Evolutionary conservation across 805 yeast genomes (phyloP).

Genomic region (Candida ipomoeae): DNA sequence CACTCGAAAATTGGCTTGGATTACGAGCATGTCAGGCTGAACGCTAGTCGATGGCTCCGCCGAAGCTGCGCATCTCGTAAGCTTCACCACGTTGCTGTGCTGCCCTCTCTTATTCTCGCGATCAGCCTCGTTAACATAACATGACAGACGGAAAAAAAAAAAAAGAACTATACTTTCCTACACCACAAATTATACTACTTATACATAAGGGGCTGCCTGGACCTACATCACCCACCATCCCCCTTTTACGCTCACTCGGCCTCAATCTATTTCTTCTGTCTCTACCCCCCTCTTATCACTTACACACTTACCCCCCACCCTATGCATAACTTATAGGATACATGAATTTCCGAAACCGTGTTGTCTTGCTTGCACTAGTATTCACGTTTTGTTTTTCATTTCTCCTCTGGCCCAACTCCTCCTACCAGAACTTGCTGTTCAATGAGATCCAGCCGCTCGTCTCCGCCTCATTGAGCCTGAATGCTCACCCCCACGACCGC

Average conservation of each 20-base stretch:
- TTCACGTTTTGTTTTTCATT: slow-evolving; percentile 7
- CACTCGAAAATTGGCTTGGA: neutral
- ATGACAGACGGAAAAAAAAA: neutral
- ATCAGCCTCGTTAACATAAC: neutral
- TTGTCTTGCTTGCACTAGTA: slow-evolving; percentile 6
- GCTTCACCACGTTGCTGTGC: neutral
- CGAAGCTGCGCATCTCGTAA: neutral
- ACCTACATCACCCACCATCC: neutral
- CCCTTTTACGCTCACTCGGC: neutral
- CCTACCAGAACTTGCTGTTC: slow-evolving; percentile 13
- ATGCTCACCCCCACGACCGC: slow-evolving; percentile 5
- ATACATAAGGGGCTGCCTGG: neutral
- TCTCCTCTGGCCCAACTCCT: slow-evolving; percentile 11
- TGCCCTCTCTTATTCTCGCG: neutral
- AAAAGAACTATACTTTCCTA: neutral
- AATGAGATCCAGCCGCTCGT: slow-evolving; percentile 8
- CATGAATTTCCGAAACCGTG: slow-evolving; percentile 14
- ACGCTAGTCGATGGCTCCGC: neutral
- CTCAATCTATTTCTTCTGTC: neutral
- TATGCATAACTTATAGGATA: neutral
- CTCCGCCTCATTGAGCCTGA: slow-evolving; percentile 2
- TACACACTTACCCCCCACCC: neutral
- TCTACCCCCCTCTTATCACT: neutral
- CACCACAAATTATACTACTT: neutral
- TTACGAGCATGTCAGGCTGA: neutral